Conservation (phyloP, 179 eudicot species). For the Spinacia oleracea region DNA sequence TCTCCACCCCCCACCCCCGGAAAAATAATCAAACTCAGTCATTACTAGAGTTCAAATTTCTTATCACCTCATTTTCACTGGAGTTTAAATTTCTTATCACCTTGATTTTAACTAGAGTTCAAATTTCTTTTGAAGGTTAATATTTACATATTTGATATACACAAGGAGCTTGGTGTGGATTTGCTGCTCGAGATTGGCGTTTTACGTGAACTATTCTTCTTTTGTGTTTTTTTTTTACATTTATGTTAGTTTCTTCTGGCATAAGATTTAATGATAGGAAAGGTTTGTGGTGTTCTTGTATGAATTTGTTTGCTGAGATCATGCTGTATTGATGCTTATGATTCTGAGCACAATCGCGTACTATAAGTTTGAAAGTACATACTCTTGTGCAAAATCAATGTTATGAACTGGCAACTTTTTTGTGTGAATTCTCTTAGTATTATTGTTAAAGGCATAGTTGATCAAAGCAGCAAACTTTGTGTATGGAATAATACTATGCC, state of each 20-base stretch:
- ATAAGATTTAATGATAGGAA: slow-evolving; percentile 31
- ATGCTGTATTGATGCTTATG: slow-evolving; percentile 17
- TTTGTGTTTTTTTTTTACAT: slow-evolving; percentile 1
- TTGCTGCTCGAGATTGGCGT: slow-evolving; percentile 31
- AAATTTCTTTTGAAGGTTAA: slow-evolving; percentile 26
- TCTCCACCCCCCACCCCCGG: not conserved
- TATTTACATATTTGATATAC: slow-evolving; percentile 24
- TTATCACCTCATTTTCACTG: not conserved
- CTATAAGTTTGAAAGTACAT: slow-evolving; percentile 13
- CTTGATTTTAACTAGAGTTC: not conserved
- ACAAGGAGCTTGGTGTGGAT: slow-evolving; percentile 36
- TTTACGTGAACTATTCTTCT: slow-evolving; percentile 24
- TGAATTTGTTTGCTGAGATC: slow-evolving; percentile 21
- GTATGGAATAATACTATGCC: not conserved
- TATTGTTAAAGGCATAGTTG: slow-evolving; percentile 5
- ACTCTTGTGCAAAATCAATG: slow-evolving; percentile 18
- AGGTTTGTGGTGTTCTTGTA: slow-evolving; percentile 28
- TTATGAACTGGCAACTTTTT: not conserved
- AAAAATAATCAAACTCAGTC: not conserved
- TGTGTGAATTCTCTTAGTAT: not conserved
- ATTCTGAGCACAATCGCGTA: slow-evolving; percentile 17
- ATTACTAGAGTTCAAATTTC: not conserved
- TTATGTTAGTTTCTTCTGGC: slow-evolving; percentile 26
- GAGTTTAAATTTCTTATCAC: not conserved
- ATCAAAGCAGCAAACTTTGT: not conserved